Base-by-base conservation (phyloP, 352 stramenopile species). In the Pythium angustatum region DNA sequence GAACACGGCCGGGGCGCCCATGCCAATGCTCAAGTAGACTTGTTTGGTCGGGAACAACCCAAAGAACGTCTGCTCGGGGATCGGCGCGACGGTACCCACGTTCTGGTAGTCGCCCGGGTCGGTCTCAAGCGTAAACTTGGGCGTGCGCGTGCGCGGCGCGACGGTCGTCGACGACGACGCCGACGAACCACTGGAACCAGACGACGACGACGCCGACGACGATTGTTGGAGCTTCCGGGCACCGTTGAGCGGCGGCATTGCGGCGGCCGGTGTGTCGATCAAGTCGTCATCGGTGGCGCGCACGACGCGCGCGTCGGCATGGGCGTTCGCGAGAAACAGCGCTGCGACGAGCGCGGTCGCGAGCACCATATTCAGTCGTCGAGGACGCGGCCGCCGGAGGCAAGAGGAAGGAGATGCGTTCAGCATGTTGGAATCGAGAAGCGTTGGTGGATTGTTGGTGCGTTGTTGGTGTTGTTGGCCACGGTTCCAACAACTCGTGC, bases 31-130 rank as follows among this genome's bases (percentile, higher is more conserved):
- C 14, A 64, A 21, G 31, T 73, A 73, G 22, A 73, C 40, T 19
- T 65, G 65, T 34, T 73, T 65, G 24, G 66, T 73, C n/a, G 56
- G 56, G 27, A 73, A 73, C 10, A 73, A 30, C 17, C 66, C 66
- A 48, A 73, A 63, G 34, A 73, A 73, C 48, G 66, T 73, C 54
- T 65, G 43, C 44, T 68, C 66, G 1, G 31, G 22, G 6, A 58
- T 34, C 4, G 65, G 58, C 38, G 65, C 62, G 54, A 69, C 40
- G 21, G 62, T 69, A 38, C 62, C 62, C 8, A 64, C 55, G 62
- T 64, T 64, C 17, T 26, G 22, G 55, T 64, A 66, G 30, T 50
- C 34, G n/a, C 30, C 49, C 33, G 62, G 62, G 36, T 62, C 45
- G 27, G 36, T 43, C 9, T 53, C 50, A 17, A 69, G 22, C 52